Conservation (phyloP, 2,329 filamentous ascomycete species). For the Calonectria hawksworthii region DNA sequence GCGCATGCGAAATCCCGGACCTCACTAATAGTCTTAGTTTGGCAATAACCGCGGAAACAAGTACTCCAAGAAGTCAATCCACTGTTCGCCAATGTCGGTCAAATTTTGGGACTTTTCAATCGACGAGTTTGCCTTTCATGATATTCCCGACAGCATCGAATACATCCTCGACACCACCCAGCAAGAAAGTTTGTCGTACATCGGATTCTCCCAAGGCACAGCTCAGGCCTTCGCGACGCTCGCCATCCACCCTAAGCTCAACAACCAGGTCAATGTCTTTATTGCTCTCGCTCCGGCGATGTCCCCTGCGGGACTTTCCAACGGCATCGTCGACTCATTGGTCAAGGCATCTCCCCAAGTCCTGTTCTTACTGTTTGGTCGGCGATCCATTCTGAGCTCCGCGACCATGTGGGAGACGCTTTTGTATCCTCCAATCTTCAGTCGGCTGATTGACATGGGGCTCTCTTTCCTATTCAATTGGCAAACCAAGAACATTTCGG, state of each 20-base stretch:
- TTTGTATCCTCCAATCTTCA: slow-evolving; percentile 93
- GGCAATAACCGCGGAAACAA: slow-evolving; percentile 99
- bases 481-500: slow-evolving; percentile 85
- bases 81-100: slow-evolving; percentile 78
- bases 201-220: slow-evolving; percentile 97
- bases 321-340: slow-evolving; percentile 91
- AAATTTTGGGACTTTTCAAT: slow-evolving; percentile 99
- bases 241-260: slow-evolving; percentile 91
- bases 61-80: slow-evolving; percentile 95
- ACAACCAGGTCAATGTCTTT: slow-evolving; percentile 94
- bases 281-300: slow-evolving; percentile 96
- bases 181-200: slow-evolving; percentile 90
- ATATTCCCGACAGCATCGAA: slow-evolving; percentile 94
- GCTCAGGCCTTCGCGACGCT: slow-evolving; percentile 96
- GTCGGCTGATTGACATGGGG: slow-evolving; percentile 86
- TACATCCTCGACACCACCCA: slow-evolving; percentile 90
- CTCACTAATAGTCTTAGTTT: slow-evolving; percentile 65
- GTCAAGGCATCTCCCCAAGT: slow-evolving; percentile 95
- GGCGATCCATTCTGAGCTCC: slow-evolving; percentile 90
- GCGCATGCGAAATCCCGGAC: background rate
- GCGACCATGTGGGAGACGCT: slow-evolving; percentile 98
- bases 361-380: slow-evolving; percentile 91
- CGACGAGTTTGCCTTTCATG: slow-evolving; percentile 97
- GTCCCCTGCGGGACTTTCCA: slow-evolving; percentile 92
- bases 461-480: slow-evolving; percentile 91